A percentile compares a stretch with the other conserved stretches of the same genome.
phyloP scores from a whole-genome alignment of 1,139 yeast genomes.

The Sugiyamaella pinicola region DNA sequence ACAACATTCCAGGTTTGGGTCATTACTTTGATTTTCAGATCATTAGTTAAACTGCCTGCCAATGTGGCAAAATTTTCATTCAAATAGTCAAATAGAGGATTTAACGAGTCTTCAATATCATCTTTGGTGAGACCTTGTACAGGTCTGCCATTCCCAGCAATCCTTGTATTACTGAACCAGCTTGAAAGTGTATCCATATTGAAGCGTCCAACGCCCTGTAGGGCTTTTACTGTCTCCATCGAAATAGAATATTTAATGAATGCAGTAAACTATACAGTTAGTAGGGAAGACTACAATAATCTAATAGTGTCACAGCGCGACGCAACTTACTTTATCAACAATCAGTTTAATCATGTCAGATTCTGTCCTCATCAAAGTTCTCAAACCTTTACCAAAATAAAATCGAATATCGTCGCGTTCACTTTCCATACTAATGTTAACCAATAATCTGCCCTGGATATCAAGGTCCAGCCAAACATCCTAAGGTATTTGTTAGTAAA shows the following conservation, averaged over 20 bases:
- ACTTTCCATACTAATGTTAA: conserved; percentile 74
- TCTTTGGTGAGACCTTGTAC: conserved; percentile 45
- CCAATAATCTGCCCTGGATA: conserved; percentile 63
- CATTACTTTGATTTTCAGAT: conserved; percentile 67
- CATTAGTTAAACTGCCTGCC: conserved; percentile 63
- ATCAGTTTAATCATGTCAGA: conserved; percentile 66
- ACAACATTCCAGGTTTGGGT: conserved; percentile 74
- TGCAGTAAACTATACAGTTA: conserved; percentile 34
- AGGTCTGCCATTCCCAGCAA: conserved; percentile 26
- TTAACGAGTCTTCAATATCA: conserved; percentile 66
- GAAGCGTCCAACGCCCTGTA: conserved; percentile 38
- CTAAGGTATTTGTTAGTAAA: conserved; percentile 36
- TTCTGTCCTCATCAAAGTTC: conserved; percentile 63
- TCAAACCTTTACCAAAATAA: conserved; percentile 73
- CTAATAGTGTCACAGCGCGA: neutral
- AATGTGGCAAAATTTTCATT: conserved; percentile 68
- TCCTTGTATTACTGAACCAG: conserved; percentile 50
- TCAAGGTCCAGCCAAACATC: conserved; percentile 65
- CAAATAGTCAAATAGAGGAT: conserved; percentile 74
- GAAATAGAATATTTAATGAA: conserved; percentile 53
- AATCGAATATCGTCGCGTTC: conserved; percentile 78
- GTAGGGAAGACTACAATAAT: neutral
- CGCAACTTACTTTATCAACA: conserved; percentile 55
- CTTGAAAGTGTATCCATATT: conserved; percentile 57
- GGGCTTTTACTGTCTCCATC: conserved; percentile 36